Base-by-base conservation (phyloP, 441 rosid species). In the Dalechampia spathulata region DNA sequence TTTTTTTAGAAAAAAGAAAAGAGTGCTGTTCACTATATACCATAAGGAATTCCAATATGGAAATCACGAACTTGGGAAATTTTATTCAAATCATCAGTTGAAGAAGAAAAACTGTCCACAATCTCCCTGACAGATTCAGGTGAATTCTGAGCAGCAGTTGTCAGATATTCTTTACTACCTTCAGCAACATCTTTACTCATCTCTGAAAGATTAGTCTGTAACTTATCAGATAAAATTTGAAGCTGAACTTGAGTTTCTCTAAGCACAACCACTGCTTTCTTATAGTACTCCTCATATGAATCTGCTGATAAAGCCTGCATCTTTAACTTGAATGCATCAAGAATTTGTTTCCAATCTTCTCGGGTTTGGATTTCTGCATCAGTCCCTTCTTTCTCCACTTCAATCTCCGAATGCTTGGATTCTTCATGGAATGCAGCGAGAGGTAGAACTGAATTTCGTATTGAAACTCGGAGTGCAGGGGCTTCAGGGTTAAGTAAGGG, bases 1-100 rank as follows among this genome's bases (percentile, higher is more conserved):
- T n/a, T 26, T 2, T 16, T 22, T 30, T 21, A 27, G 0, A 42
- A 5, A 13, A 14, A 26, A n/a, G 2, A 42, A 16, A n/a, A n/a
- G n/a, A n/a, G n/a, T n/a, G n/a, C n/a, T n/a, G n/a, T n/a, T n/a
- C n/a, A n/a, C n/a, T n/a, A n/a, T n/a, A n/a, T 83, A 93, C 97
- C 99, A 75, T 89, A 89, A 10, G 96, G 97, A 69, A 93, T 82
- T 68, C 99, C 99, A 63, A 93, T 71, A 49, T 83, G 80, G 68
- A 82, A 93, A 67, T 93, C 99, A n/a, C 74, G 78, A 2, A 85
- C 61, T 67, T 68, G 53, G 5, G 95, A 75, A 54, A 87, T 43
- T 23, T 89, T 90, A 14, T 65, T 74, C 46, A 83, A 55, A 71
- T 87, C 81, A 65, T 77, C 83, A n/a, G 70, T 70, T 0, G 93